phyloP scores from a whole-genome alignment of 352 stramenopile species.

The Globisporangium nodosum region DNA sequence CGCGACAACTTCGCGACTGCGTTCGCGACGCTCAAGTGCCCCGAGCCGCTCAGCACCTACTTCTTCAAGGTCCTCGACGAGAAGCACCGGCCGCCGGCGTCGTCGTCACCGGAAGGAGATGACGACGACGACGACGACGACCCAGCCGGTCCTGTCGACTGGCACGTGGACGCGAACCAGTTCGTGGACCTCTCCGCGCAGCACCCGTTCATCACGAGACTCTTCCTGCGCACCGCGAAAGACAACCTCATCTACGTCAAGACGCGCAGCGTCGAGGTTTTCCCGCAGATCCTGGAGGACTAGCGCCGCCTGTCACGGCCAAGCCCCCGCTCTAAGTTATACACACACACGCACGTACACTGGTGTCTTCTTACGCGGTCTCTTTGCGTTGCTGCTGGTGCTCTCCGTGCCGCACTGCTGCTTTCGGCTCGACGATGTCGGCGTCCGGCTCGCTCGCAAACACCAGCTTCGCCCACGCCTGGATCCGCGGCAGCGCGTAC shows the following conservation, averaged over 20 bases:
- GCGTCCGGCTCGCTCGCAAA: slow-evolving; percentile 52
- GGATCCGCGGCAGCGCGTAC: slow-evolving; percentile 68
- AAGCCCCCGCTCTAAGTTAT: not conserved
- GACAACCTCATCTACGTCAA: slow-evolving; percentile 53
- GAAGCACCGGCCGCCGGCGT: slow-evolving; percentile 20
- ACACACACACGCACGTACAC: slow-evolving; percentile 12
- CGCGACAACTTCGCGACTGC: slow-evolving; percentile 35
- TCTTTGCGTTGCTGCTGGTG: not conserved
- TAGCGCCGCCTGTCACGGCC: not conserved
- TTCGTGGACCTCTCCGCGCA: slow-evolving; percentile 44
- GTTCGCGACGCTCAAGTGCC: slow-evolving; percentile 56
- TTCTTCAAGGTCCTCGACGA: slow-evolving; percentile 59
- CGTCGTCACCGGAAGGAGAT: not conserved
- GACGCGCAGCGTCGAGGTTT: slow-evolving; percentile 32
- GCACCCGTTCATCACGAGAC: slow-evolving; percentile 59
- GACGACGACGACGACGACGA: not conserved
- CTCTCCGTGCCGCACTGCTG: not conserved
- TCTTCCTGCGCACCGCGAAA: slow-evolving; percentile 62
- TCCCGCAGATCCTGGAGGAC: slow-evolving; percentile 56
- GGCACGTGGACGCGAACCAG: slow-evolving; percentile 31
- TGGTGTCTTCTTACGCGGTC: not conserved
- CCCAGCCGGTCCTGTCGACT: slow-evolving; percentile 6
- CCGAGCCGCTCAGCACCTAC: slow-evolving; percentile 38
- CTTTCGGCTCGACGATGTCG: slow-evolving; percentile 36
- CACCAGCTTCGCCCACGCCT: slow-evolving; percentile 50